Conservation (phyloP, 768 basidiomycete genomes). For the Lentinula aciculospora region DNA sequence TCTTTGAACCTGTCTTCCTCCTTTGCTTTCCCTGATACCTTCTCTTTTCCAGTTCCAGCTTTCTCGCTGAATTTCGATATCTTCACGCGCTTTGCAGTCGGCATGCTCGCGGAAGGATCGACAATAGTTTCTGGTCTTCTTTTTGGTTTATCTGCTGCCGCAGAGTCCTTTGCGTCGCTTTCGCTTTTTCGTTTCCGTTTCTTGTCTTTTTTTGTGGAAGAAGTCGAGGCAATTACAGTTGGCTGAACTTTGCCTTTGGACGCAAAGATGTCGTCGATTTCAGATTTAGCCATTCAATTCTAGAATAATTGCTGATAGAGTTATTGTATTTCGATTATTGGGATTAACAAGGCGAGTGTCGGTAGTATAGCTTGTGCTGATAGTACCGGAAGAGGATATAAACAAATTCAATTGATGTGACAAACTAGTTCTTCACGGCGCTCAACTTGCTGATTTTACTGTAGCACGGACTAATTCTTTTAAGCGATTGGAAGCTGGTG, state of each 20-base stretch:
- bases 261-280: conserved; percentile 86
- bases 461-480: background rate
- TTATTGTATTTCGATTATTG: background rate
- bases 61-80: background rate
- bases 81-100: conserved; percentile 33
- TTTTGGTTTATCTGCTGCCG: background rate
- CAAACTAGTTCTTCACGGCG: background rate
- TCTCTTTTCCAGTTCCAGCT: conserved; percentile 14
- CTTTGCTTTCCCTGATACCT: conserved; percentile 18
- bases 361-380: background rate
- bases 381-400: background rate
- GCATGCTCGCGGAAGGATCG: conserved; percentile 47
- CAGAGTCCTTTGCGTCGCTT: background rate
- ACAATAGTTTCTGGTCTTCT: conserved; percentile 49
- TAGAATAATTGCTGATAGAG: background rate
- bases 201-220: conserved; percentile 26
- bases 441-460: background rate
- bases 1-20: conserved; percentile 58
- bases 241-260: conserved; percentile 34
- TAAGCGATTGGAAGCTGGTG: background rate
- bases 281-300: conserved; percentile 45
- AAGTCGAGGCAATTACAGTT: conserved; percentile 14
- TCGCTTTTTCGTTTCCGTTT: conserved; percentile 22
- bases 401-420: background rate
- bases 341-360: background rate